Percentiles rank a stretch among this genome's conserved stretches.
Evolutionary conservation across 2,329 filamentous ascomycete species (phyloP).

Genomic region (Exophiala dermatitidis): DNA sequence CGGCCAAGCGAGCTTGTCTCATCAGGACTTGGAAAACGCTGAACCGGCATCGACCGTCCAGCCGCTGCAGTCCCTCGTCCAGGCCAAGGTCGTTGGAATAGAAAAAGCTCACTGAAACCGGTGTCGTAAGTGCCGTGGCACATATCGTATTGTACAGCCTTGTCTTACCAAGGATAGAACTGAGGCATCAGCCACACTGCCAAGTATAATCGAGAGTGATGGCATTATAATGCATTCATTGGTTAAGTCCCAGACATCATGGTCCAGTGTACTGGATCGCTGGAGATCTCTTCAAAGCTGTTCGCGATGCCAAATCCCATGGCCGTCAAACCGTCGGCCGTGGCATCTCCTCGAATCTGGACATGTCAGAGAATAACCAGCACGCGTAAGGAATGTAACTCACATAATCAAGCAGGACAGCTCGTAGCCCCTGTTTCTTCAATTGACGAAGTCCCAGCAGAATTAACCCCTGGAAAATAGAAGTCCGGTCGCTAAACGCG

Average conservation of each 20-base stretch:
- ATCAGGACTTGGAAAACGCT: too few relatives aligned
- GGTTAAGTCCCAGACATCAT: constrained; percentile 36
- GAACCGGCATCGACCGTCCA: too few relatives aligned
- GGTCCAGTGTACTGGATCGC: constrained; percentile 56
- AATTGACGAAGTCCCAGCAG: constrained; percentile 75
- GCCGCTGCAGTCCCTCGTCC: too few relatives aligned
- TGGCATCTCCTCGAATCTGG: constrained; percentile 64
- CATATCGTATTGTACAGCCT: too few relatives aligned
- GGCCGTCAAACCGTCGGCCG: constrained; percentile 62
- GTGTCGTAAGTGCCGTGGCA: too few relatives aligned
- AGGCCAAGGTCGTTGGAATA: too few relatives aligned
- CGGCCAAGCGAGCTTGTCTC: too few relatives aligned
- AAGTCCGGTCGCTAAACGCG: constrained; percentile 59
- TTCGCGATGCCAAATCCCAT: constrained; percentile 78
- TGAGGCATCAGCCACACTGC: too few relatives aligned
- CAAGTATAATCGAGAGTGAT: too few relatives aligned
- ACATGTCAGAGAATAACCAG: constrained; percentile 5
- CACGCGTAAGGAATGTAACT: constrained; percentile 32
- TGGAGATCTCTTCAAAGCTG: constrained; percentile 73
- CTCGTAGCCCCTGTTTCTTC: constrained; percentile 66
- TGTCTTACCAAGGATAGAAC: too few relatives aligned
- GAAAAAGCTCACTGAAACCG: too few relatives aligned
- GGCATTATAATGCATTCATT: background rate
- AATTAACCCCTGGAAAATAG: constrained; percentile 69
- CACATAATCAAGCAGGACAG: constrained; percentile 74